phyloP scores from a whole-genome alignment of 495 filamentous ascomycete species.

The Penicillium turbatum region DNA sequence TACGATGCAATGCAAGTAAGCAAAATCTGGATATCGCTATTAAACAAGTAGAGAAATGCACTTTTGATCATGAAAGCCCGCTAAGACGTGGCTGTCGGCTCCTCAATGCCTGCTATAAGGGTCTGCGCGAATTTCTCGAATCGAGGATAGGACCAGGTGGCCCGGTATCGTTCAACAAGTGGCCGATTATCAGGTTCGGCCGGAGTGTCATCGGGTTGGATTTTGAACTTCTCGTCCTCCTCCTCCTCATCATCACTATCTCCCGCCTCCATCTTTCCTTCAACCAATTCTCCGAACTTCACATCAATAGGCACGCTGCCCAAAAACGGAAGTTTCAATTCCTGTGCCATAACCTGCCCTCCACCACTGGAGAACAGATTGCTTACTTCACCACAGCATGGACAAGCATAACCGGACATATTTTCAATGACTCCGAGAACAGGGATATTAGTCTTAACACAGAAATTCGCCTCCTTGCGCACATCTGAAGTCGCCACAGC shows the following conservation, averaged over 20 bases:
- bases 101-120: slow-evolving; percentile 46
- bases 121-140: slow-evolving; percentile 64
- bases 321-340: slow-evolving; percentile 78
- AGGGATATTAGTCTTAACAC: slow-evolving; percentile 73
- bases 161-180: slow-evolving; percentile 73
- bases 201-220: slow-evolving; percentile 42
- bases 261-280: slow-evolving; percentile 48
- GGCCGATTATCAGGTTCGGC: slow-evolving; percentile 47
- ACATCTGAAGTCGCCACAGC: slow-evolving; percentile 92
- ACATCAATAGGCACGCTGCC: slow-evolving; percentile 88
- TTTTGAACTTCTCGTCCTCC: slow-evolving; percentile 41
- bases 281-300: slow-evolving; percentile 60
- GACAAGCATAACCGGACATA: slow-evolving; percentile 96
- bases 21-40: slow-evolving; percentile 5
- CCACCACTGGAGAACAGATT: slow-evolving; percentile 90
- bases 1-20: slow-evolving; percentile 7
- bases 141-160: slow-evolving; percentile 68
- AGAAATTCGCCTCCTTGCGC: slow-evolving; percentile 95
- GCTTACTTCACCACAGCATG: slow-evolving; percentile 88
- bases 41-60: background rate
- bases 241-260: slow-evolving; percentile 38
- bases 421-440: slow-evolving; percentile 93
- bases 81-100: slow-evolving; percentile 1
- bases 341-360: slow-evolving; percentile 81
- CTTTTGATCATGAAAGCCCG: background rate